Conservation (phyloP, 2,329 filamentous ascomycete species). For the Neonectria neomacrospora region DNA sequence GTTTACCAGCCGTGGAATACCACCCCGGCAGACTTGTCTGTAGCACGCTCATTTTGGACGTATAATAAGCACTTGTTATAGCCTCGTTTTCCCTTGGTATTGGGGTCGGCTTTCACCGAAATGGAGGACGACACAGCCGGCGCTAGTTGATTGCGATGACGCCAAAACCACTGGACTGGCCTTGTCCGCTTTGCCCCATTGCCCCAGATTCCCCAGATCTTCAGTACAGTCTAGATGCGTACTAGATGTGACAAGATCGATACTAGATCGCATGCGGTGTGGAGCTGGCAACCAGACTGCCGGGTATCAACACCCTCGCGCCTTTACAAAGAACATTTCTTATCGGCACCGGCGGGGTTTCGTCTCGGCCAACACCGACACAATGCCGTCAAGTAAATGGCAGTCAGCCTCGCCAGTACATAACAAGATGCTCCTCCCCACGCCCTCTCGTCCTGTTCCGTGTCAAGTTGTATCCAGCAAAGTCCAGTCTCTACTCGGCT, state of each 20-base stretch:
- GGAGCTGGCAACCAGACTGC: not conserved
- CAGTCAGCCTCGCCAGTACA: not conserved
- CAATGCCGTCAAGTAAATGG: not conserved
- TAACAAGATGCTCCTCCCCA: not conserved
- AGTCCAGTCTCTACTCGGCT: not conserved
- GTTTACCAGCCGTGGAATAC: no score
- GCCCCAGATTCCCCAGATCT: no score
- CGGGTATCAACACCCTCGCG: not conserved
- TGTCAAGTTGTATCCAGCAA: not conserved
- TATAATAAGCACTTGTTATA: no score
- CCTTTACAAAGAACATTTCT: not conserved
- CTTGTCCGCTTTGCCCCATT: no score
- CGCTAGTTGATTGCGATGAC: no score
- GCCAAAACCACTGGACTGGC: no score
- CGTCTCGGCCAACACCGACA: conserved; percentile 9
- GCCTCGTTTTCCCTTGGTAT: no score
- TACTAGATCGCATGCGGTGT: not conserved
- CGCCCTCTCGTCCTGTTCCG: not conserved
- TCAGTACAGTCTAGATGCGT: no score
- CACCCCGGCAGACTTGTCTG: no score
- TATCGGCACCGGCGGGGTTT: not conserved
- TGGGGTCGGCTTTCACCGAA: no score
- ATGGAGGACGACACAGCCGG: no score
- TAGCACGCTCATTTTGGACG: no score
- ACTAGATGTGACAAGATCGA: not conserved